phyloP scores from a whole-genome alignment of 306 rosid genomes.

The Prunus fruticosa region DNA sequence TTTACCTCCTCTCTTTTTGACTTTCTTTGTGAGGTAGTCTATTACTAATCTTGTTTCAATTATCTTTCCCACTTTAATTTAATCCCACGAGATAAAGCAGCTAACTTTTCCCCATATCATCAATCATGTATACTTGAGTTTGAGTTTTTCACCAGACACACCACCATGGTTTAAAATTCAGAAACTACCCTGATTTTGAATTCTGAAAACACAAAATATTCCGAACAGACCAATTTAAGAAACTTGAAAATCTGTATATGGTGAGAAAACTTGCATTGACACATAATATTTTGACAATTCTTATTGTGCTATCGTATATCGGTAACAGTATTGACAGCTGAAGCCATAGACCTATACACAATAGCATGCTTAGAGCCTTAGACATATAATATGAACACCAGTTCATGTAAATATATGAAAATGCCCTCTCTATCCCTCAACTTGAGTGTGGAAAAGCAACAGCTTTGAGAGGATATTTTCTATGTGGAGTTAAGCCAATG shows the following conservation, averaged over 20 bases:
- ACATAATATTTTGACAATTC: neutral
- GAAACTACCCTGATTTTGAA: too few species aligned
- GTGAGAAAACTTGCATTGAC: neutral
- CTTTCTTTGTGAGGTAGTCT: too few species aligned
- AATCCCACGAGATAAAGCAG: too few species aligned
- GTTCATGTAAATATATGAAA: neutral
- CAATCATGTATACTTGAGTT: too few species aligned
- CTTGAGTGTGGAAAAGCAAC: neutral
- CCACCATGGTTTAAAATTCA: too few species aligned
- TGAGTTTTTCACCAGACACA: too few species aligned
- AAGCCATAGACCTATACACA: neutral
- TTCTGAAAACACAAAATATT: neutral
- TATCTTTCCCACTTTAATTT: too few species aligned
- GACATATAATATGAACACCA: neutral
- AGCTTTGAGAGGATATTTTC: constrained; percentile 34
- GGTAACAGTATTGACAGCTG: neutral
- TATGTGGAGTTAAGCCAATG: constrained; percentile 19
- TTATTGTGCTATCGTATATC: neutral
- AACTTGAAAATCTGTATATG: neutral
- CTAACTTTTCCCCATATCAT: too few species aligned
- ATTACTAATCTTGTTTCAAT: too few species aligned
- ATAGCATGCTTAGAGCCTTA: neutral
- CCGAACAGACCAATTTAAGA: neutral
- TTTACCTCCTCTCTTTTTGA: too few species aligned
- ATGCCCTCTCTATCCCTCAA: neutral